These are phyloP conservation scores for Plantago rigida DNA, from an alignment of 305 asterid species.

Conservation along the genomic window DNA sequence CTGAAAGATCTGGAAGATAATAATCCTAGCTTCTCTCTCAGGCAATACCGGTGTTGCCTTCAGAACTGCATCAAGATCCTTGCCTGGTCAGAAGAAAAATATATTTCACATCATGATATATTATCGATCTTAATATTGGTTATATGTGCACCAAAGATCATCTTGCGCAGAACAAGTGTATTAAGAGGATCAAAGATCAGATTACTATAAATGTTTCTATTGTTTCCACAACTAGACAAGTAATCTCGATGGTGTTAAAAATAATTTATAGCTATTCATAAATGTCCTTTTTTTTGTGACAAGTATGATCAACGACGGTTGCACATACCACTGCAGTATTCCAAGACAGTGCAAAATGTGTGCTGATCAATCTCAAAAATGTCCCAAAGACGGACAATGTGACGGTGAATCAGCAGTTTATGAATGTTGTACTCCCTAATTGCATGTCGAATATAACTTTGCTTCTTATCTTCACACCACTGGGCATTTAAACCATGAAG, in stretches of 20 bases:
- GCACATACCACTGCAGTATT: conserved; percentile 74
- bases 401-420: conserved; percentile 77
- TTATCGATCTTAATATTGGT: not conserved
- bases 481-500: conserved; percentile 93
- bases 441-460: conserved; percentile 89
- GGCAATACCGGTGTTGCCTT: conserved; percentile 78
- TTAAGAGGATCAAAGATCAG: not conserved
- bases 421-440: conserved; percentile 98
- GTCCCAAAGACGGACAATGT: conserved; percentile 97
- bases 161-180: not conserved
- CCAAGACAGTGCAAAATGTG: conserved; percentile 95
- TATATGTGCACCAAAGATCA: not conserved
- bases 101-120: conserved; percentile 7
- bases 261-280: not conserved
- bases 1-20: conserved; percentile 80
- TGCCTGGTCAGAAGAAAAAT: conserved; percentile 43
- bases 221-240: not conserved
- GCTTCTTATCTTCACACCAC: conserved; percentile 99
- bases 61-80: conserved; percentile 94
- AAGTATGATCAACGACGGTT: not conserved
- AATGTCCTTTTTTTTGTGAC: conserved; percentile 1
- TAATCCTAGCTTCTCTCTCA: conserved; percentile 84
- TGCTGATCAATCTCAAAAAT: conserved; percentile 90
- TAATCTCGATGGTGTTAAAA: not conserved
- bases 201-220: not conserved